Percentiles rank a stretch among this genome's conserved stretches.
phyloP scores from a whole-genome alignment of 441 rosid species.

The Biscutella laevigata region DNA sequence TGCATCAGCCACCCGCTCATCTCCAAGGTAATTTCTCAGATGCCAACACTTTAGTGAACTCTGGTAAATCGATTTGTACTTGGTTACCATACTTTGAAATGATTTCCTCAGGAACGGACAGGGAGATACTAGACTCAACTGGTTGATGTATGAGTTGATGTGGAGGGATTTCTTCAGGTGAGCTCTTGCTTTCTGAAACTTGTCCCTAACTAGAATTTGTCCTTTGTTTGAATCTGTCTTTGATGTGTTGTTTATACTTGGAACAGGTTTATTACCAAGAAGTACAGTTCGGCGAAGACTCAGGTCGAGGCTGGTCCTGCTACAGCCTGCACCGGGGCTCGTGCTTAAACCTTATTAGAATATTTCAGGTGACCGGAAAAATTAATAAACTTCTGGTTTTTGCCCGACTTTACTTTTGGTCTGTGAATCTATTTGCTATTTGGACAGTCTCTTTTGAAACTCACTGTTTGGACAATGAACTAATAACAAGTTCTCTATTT shows the following conservation, averaged over 20 bases:
- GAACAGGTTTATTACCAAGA: slow-evolving; percentile 81
- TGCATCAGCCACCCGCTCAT: slow-evolving; percentile 28
- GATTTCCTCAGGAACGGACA: slow-evolving; percentile 39
- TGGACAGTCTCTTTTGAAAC: slow-evolving; percentile 8
- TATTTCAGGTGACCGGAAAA: too few relatives aligned
- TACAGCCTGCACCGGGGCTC: slow-evolving; percentile 63
- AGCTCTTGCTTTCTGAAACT: slow-evolving; percentile 12
- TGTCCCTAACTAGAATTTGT: too few relatives aligned
- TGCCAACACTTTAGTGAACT: background rate
- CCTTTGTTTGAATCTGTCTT: background rate
- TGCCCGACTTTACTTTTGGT: too few relatives aligned
- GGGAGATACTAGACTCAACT: slow-evolving; percentile 58
- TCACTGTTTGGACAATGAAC: background rate
- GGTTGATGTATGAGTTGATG: slow-evolving; percentile 81
- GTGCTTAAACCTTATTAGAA: too few relatives aligned
- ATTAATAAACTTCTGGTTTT: too few relatives aligned
- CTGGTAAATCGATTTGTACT: background rate
- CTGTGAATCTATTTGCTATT: too few relatives aligned
- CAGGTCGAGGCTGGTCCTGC: slow-evolving; percentile 62
- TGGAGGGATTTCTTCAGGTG: slow-evolving; percentile 99
- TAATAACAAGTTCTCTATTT: too few relatives aligned
- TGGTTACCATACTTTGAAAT: background rate
- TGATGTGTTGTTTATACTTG: background rate
- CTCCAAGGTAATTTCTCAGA: slow-evolving; percentile 20
- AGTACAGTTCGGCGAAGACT: slow-evolving; percentile 58